A percentile compares a stretch with the other conserved stretches of the same genome.
Evolutionary conservation across 768 basidiomycete species (phyloP).

Genomic region (Rhizopogon sp.): DNA sequence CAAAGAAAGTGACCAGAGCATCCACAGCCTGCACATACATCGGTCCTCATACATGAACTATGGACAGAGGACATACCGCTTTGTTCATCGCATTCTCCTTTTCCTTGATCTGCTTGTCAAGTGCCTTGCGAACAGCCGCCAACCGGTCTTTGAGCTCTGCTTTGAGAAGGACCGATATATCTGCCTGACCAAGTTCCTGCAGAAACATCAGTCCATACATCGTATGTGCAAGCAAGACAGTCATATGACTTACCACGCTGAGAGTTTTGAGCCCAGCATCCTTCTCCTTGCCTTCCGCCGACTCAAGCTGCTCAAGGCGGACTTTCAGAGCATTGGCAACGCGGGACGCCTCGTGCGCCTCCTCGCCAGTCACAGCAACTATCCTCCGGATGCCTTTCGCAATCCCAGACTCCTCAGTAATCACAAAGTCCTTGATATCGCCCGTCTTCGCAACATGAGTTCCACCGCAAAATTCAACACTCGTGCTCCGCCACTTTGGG

Average conservation of each 20-base stretch:
- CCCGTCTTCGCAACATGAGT: constrained; percentile 98
- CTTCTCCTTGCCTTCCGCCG: constrained; percentile 68
- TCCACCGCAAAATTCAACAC: constrained; percentile 97
- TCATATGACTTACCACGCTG: constrained; percentile 50
- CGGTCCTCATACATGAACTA: not conserved
- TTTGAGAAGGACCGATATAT: constrained; percentile 85
- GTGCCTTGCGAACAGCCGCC: constrained; percentile 66
- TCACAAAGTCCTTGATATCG: constrained; percentile 94
- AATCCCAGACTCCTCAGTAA: constrained; percentile 94
- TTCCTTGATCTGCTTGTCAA: constrained; percentile 84
- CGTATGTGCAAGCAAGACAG: not conserved
- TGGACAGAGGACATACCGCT: constrained; percentile 41
- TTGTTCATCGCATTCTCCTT: constrained; percentile 73
- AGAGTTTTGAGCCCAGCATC: constrained; percentile 84
- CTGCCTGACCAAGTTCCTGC: constrained; percentile 85
- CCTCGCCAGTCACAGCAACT: constrained; percentile 90
- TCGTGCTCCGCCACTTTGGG: constrained; percentile 86
- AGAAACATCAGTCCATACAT: not conserved
- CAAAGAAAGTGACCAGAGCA: constrained; percentile 65
- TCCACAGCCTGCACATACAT: constrained; percentile 58
- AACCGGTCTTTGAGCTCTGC: constrained; percentile 74
- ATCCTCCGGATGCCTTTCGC: constrained; percentile 97
- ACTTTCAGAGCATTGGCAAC: constrained; percentile 57
- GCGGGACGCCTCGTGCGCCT: constrained; percentile 79
- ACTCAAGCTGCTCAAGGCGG: constrained; percentile 58